phyloP scores from a whole-genome alignment of 768 basidiomycete genomes.

The Heimioporus sp. region DNA sequence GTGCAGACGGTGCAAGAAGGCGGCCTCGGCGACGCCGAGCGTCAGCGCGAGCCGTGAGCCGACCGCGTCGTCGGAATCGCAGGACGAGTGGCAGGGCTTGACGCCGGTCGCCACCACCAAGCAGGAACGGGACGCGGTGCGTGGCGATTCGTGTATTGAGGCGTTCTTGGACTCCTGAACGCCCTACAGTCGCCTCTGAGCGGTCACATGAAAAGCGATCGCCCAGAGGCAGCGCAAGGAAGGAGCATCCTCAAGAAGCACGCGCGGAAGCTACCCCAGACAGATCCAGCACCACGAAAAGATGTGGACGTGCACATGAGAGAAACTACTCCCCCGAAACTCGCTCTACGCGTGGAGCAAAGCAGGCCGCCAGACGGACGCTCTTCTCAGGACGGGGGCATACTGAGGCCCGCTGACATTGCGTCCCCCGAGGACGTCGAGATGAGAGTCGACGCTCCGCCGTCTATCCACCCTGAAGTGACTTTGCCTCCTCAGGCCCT shows the following conservation, averaged over 20 bases:
- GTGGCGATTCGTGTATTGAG: background rate
- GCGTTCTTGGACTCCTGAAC: background rate
- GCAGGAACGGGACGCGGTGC: conserved; percentile 8
- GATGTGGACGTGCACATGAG: conserved; percentile 7
- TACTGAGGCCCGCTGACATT: background rate
- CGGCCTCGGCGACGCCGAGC: background rate
- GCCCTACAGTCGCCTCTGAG: background rate
- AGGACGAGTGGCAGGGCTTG: background rate
- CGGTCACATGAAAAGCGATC: background rate
- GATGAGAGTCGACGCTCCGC: conserved; percentile 10
- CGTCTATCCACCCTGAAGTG: background rate
- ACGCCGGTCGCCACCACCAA: background rate
- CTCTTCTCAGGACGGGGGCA: background rate
- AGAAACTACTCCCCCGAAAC: background rate
- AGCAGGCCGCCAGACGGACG: background rate
- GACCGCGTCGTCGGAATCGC: conserved; percentile 7
- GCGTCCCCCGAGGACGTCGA: conserved; percentile 6
- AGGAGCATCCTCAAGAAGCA: background rate
- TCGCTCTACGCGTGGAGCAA: background rate
- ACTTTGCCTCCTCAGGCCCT: no score
- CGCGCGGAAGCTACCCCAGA: background rate
- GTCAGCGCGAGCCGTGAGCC: conserved; percentile 4
- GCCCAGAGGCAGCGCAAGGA: background rate
- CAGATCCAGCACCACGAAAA: background rate
- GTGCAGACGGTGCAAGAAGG: conserved; percentile 32